Percentiles rank a stretch among this genome's conserved stretches.
These are phyloP conservation scores for Diospyros kaki DNA, from an alignment of 148 eudicot species.

Conservation along the genomic window DNA sequence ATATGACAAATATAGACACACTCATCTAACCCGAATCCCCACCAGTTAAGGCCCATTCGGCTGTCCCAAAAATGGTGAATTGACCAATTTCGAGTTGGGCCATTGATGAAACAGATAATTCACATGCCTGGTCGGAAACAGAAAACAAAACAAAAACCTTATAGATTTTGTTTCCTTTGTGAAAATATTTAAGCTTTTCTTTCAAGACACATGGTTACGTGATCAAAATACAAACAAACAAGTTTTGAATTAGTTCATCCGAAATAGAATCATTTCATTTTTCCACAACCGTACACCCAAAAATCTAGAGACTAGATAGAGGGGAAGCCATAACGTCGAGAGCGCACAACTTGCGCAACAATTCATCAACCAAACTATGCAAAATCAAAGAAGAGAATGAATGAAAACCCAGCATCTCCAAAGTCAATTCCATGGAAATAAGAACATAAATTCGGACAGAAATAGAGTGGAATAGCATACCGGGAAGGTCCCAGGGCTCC, in stretches of 20 bases:
- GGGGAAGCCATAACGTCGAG: too few species aligned
- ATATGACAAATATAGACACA: not conserved
- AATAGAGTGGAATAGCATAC: constrained; percentile 21
- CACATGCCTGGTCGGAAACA: too few species aligned
- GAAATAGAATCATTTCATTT: too few species aligned
- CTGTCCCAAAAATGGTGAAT: not conserved
- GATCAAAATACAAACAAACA: too few species aligned
- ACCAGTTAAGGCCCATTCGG: not conserved
- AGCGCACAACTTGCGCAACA: too few species aligned
- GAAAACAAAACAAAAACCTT: not conserved
- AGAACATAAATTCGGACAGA: not conserved
- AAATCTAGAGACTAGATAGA: not conserved
- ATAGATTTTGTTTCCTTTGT: too few species aligned
- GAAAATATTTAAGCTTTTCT: too few species aligned
- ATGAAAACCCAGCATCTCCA: not conserved
- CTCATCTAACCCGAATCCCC: not conserved
- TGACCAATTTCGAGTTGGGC: too few species aligned
- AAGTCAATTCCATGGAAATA: not conserved
- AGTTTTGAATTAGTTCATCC: too few species aligned
- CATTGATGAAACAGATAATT: too few species aligned
- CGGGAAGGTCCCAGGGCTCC: constrained; percentile 84
- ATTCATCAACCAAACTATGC: not conserved
- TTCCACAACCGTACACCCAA: not conserved
- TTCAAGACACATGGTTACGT: too few species aligned
- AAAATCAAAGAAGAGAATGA: not conserved